Percentiles rank a stretch among this genome's conserved stretches.
Conservation (phyloP, 495 filamentous ascomycete genomes). For the Bathelium albidoporum region DNA sequence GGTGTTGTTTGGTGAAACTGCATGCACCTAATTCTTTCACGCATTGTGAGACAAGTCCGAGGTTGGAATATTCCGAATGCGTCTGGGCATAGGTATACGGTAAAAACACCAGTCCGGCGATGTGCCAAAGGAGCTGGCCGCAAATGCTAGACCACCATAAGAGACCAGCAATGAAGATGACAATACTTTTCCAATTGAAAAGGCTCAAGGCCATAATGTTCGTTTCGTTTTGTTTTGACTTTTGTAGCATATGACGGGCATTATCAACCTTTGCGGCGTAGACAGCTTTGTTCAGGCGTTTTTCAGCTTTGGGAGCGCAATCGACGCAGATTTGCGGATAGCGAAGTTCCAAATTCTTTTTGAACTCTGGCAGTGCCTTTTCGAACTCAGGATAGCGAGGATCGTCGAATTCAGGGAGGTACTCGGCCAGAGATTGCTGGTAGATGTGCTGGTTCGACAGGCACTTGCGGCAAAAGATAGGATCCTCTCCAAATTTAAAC, state of each 20-base stretch:
- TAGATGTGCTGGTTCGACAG: slow-evolving; percentile 73
- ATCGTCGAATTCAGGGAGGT: slow-evolving; percentile 57
- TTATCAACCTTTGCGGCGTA: slow-evolving; percentile 55
- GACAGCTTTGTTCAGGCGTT: slow-evolving; percentile 52
- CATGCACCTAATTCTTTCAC: not conserved
- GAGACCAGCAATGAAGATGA: slow-evolving; percentile 38
- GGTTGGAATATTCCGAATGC: not conserved
- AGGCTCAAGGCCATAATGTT: slow-evolving; percentile 1
- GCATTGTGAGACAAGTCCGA: not conserved
- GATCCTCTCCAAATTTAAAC: slow-evolving; percentile 15
- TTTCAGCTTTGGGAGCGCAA: slow-evolving; percentile 57
- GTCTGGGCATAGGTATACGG: not conserved
- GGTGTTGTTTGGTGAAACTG: not conserved
- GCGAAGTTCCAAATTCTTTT: slow-evolving; percentile 53
- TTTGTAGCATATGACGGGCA: not conserved
- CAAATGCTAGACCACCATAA: slow-evolving; percentile 42
- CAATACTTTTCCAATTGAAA: slow-evolving; percentile 43
- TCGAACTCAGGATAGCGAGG: slow-evolving; percentile 50
- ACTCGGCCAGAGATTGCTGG: slow-evolving; percentile 54
- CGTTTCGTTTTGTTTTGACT: not conserved
- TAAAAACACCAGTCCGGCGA: slow-evolving; percentile 20
- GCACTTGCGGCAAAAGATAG: slow-evolving; percentile 65
- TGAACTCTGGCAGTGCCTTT: slow-evolving; percentile 48
- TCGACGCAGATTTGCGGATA: slow-evolving; percentile 77
- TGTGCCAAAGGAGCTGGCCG: slow-evolving; percentile 45